A percentile compares a stretch with the other conserved stretches of the same genome.
These are phyloP conservation scores for Mrakia blollopis DNA, from an alignment of 768 basidiomycete genomes.

Conservation along the genomic window DNA sequence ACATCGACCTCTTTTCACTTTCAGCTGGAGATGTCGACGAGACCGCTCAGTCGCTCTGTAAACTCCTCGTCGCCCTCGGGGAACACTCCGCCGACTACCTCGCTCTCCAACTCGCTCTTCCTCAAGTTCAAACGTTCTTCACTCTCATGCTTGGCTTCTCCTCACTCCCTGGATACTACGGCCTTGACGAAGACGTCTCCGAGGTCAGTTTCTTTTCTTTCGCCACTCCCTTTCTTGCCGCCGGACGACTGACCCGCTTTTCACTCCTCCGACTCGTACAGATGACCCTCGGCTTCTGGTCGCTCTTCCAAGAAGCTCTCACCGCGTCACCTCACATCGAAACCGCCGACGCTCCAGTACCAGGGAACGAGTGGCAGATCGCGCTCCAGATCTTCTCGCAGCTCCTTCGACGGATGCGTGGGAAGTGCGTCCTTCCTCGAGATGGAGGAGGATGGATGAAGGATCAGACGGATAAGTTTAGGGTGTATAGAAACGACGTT, in stretches of 20 bases:
- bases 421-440: slow-evolving; percentile 69
- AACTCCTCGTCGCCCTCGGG: slow-evolving; percentile 71
- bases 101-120: slow-evolving; percentile 57
- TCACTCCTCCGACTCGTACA: slow-evolving; percentile 24
- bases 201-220: slow-evolving; percentile 51
- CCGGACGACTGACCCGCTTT: background rate
- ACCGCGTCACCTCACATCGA: slow-evolving; percentile 41
- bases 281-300: slow-evolving; percentile 77
- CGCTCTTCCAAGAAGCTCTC: slow-evolving; percentile 75
- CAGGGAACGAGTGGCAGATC: slow-evolving; percentile 41
- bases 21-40: slow-evolving; percentile 43
- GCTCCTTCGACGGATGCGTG: slow-evolving; percentile 62
- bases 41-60: slow-evolving; percentile 66
- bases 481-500: slow-evolving; percentile 58
- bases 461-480: slow-evolving; percentile 35
- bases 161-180: slow-evolving; percentile 66
- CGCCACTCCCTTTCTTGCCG: background rate
- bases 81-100: slow-evolving; percentile 81
- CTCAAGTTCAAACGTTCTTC: slow-evolving; percentile 65
- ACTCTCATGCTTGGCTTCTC: slow-evolving; percentile 68
- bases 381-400: slow-evolving; percentile 75
- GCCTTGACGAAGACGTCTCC: slow-evolving; percentile 79
- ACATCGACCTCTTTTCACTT: slow-evolving; percentile 16
- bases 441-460: slow-evolving; percentile 65
- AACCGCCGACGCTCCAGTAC: slow-evolving; percentile 16